Percentiles rank a stretch among this genome's conserved stretches.
These are phyloP conservation scores for Alternaria gansuensis DNA, from an alignment of 2,329 filamentous ascomycete genomes.

Conservation along the genomic window DNA sequence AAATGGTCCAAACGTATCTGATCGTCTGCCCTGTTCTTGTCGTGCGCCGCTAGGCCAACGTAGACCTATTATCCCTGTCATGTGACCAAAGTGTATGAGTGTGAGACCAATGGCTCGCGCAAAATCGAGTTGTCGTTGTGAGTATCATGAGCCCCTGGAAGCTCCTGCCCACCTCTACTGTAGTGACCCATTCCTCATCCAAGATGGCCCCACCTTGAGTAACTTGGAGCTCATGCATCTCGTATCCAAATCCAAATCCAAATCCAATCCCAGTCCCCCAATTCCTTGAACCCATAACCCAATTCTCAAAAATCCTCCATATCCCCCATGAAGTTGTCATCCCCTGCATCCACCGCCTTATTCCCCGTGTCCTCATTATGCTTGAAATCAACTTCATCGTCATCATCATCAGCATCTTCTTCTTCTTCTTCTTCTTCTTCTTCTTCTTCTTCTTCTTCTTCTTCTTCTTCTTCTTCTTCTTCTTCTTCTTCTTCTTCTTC, in stretches of 20 bases:
- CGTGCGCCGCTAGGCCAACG: background rate
- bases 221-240: background rate
- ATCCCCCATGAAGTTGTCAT: constrained; percentile 36
- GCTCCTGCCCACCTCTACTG: background rate
- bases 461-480: constrained; percentile 16
- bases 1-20: background rate
- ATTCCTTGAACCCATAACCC: background rate
- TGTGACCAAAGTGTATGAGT: background rate
- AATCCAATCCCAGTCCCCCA: background rate
- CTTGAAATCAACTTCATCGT: background rate
- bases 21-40: background rate
- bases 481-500: constrained; percentile 1
- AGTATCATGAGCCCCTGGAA: background rate
- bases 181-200: background rate
- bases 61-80: background rate
- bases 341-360: constrained; percentile 1
- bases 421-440: constrained; percentile 19
- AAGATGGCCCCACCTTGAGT: background rate
- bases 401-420: constrained; percentile 10
- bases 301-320: constrained; percentile 47
- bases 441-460: constrained; percentile 1
- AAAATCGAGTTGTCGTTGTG: background rate
- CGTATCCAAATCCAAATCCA: background rate
- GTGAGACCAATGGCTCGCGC: background rate
- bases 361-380: background rate